phyloP scores from a whole-genome alignment of 192 early-diverging fungal genomes.

The Entrophospora sp. region DNA sequence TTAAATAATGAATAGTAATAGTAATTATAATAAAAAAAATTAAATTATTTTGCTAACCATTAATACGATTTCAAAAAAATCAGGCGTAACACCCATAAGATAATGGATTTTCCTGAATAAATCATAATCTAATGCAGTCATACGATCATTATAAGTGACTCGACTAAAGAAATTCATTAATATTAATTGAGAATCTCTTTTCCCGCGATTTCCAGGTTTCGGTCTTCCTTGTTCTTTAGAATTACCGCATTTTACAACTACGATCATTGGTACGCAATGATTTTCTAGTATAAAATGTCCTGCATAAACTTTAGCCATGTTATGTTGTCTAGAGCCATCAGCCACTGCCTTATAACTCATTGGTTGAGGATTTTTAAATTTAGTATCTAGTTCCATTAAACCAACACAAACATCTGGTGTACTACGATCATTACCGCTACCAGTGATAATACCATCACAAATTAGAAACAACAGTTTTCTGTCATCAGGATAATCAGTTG shows the following conservation, averaged over 20 bases:
- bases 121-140: slow-evolving; percentile 90
- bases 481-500: slow-evolving; percentile 70
- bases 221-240: slow-evolving; percentile 51
- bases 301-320: slow-evolving; percentile 65
- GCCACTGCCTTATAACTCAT: slow-evolving; percentile 68
- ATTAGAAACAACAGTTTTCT: slow-evolving; percentile 79
- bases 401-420: slow-evolving; percentile 69
- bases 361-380: slow-evolving; percentile 50
- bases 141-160: slow-evolving; percentile 74
- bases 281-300: slow-evolving; percentile 57
- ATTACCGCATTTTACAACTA: slow-evolving; percentile 65
- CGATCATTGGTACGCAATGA: slow-evolving; percentile 48
- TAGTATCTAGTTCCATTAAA: slow-evolving; percentile 47
- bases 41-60: slow-evolving; percentile 47
- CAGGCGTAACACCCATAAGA: slow-evolving; percentile 81
- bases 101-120: slow-evolving; percentile 78
- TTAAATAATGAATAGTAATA: no score
- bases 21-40: no score
- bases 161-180: slow-evolving; percentile 94
- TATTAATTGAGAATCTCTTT: slow-evolving; percentile 93
- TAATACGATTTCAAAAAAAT: slow-evolving; percentile 71
- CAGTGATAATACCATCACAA: slow-evolving; percentile 83
- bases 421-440: slow-evolving; percentile 57
- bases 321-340: slow-evolving; percentile 62
- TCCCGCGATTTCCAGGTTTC: slow-evolving; percentile 87